Base-by-base conservation (phyloP, 345 rosid genomes). In the Eutrema yunnanense region DNA sequence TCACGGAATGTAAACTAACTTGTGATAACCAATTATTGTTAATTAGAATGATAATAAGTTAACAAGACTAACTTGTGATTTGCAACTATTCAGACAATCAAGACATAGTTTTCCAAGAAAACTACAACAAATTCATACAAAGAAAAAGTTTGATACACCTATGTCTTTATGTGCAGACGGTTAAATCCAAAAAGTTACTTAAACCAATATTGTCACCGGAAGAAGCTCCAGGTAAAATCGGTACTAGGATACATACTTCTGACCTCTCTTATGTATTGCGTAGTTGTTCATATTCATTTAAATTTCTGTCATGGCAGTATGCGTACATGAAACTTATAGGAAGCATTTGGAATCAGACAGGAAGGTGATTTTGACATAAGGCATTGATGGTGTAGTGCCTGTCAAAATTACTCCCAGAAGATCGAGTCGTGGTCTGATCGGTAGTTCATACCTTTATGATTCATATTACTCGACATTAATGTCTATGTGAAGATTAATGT, bases 241-340 rank as follows among this genome's bases (percentile, higher is more conserved):
- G 0, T 67, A 37, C 1, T 41, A 29, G 27, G 29, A 36, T 13
- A 14, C 64, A 30, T 62, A 10, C 50, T 40, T 62, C 4, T 46
- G 43, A 32, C 56, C 53, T 49, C 0, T 27, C 48, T 36, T 61
- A 4, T 11, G 38, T 62, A 5, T 19, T 9, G 13, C n/a, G 2
- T 41, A 5, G 37, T 34, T 62, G 38, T 26, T 11, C 16, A 30
- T 29, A 3, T 65, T 56, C 29, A 2, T 52, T 9, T 36, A 10
- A 3, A 2, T 46, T 70, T 40, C 3, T 76, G 60, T 75, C 4
- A 61, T 49, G 60, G 67, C 82, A 91, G 97, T 89, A 51, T 94
- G 98, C 69, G 88, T 92, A 14, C 98, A 94, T 78, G 98, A 97
- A 68, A 91, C 97, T 41, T 89, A 89, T 73, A 89, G 43, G 81